These are phyloP conservation scores for Lathyrus sativus DNA, from an alignment of 306 rosid genomes.

Conservation along the genomic window DNA sequence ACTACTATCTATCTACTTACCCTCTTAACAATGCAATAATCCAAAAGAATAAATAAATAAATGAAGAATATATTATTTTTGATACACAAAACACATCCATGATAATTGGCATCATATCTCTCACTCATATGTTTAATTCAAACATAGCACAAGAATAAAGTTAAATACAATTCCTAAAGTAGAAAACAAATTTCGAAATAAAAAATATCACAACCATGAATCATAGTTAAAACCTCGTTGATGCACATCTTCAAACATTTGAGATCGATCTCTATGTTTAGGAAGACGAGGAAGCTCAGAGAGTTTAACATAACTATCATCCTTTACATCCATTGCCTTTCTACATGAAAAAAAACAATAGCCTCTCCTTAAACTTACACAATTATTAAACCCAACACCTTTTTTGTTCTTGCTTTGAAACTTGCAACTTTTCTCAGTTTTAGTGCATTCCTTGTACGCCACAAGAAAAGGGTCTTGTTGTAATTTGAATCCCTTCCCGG, in stretches of 20 bases:
- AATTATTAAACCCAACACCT: constrained; percentile 34
- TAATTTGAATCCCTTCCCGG: constrained; percentile 54
- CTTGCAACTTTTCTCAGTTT: constrained; percentile 43
- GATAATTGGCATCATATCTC: constrained; percentile 1
- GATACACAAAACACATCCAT: neutral
- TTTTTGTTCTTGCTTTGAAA: constrained; percentile 40
- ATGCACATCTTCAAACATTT: constrained; percentile 24
- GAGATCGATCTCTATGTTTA: constrained; percentile 33
- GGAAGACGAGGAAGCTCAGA: constrained; percentile 57
- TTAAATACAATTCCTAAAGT: neutral
- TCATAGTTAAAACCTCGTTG: constrained; percentile 36
- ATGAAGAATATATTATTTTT: neutral
- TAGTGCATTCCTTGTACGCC: constrained; percentile 78
- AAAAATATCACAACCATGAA: constrained; percentile 30
- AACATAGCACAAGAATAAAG: constrained; percentile 1
- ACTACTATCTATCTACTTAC: no score
- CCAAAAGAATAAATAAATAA: no score
- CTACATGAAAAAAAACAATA: constrained; percentile 64
- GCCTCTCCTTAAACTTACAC: constrained; percentile 37
- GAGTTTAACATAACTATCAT: constrained; percentile 48
- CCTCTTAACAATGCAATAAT: neutral
- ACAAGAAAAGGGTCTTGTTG: constrained; percentile 82
- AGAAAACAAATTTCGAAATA: neutral
- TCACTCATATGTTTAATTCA: neutral
- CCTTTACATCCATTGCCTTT: constrained; percentile 49